Base-by-base conservation (phyloP, 1,284 basidiomycete species). In the Xerocomus amazonicus region DNA sequence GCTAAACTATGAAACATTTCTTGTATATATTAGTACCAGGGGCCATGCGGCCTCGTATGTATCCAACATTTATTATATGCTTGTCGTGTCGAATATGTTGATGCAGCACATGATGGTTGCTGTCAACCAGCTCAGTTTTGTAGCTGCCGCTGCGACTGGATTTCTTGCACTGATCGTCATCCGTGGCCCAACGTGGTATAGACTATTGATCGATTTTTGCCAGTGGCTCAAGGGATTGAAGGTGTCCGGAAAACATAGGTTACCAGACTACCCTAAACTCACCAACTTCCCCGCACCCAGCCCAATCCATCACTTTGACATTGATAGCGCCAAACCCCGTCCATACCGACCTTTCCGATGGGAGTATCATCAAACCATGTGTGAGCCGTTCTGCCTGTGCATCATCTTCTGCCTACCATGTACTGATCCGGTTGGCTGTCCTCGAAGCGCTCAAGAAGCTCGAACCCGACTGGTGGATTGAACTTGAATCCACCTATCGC, bases 311-410 rank as follows among this genome's bases (percentile, higher is more conserved):
- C 49, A 71, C 23, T 80, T 80, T 47, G 60, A 77, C 49, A 61
- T 79, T 39, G 62, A 69, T 43, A 65, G 52, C 3, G 68, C 75
- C 3, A 70, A 64, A 45, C 64, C 78, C 4, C 68, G 77, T 29
- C 78, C 77, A 16, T 79, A 79, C 57, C 69, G 77, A 26, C 77
- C 77, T 0, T 77, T 79, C 53, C 68, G 77, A 50, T 79, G 77
- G 76, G 64, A 65, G 48, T 79, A 77, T 49, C 70, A 77, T 53
- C 77, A 79, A 54, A 76, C 63, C n/a, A 78, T 79, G 77, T 69
- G 77, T 77, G 58, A 43, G 72, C 67, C 9, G 13, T 35, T 19
- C 16, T 12, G 10, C 12, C 6, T 31, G 3, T 45, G 19, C 19
- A 4, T 23, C 19, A 23, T 23, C 19, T 23, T 23, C 19, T n/a